Evolutionary conservation across 176 grass and related monocot species (phyloP).

Genomic region (Melocanna baccifera): DNA sequence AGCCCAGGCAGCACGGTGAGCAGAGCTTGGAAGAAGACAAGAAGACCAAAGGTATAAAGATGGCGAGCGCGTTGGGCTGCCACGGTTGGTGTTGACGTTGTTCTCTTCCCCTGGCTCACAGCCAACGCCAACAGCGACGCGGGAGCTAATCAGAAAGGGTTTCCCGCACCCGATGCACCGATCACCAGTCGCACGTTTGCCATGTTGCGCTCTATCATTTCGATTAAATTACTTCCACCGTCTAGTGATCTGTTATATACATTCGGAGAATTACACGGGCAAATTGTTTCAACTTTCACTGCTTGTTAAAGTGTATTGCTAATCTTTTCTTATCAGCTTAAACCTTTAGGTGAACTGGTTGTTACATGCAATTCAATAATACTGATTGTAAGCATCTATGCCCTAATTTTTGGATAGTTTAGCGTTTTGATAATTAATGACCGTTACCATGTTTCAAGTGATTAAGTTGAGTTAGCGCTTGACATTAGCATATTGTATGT

Average conservation of each 20-base stretch:
- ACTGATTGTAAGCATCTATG: too few relatives aligned
- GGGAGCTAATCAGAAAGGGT: background rate
- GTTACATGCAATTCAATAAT: too few relatives aligned
- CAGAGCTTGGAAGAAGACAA: background rate
- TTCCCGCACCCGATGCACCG: background rate
- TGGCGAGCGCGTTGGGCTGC: conserved; percentile 15
- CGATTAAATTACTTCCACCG: background rate
- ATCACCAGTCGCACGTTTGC: background rate
- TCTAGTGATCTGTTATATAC: background rate
- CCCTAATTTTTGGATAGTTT: too few relatives aligned
- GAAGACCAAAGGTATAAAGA: background rate
- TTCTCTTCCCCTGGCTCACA: conserved; percentile 4
- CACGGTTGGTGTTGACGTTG: conserved; percentile 35
- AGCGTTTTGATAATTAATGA: too few relatives aligned
- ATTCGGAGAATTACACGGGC: background rate
- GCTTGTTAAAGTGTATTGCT: too few relatives aligned
- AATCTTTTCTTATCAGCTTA: too few relatives aligned
- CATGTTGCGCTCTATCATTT: background rate
- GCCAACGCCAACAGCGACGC: conserved; percentile 33
- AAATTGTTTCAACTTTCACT: background rate
- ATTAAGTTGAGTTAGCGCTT: too few relatives aligned
- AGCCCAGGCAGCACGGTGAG: background rate
- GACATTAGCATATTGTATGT: too few relatives aligned
- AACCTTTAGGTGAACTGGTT: too few relatives aligned
- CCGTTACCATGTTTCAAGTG: too few relatives aligned